Conservation (phyloP, 768 basidiomycete genomes). For the Podaxis mareebaensis region DNA sequence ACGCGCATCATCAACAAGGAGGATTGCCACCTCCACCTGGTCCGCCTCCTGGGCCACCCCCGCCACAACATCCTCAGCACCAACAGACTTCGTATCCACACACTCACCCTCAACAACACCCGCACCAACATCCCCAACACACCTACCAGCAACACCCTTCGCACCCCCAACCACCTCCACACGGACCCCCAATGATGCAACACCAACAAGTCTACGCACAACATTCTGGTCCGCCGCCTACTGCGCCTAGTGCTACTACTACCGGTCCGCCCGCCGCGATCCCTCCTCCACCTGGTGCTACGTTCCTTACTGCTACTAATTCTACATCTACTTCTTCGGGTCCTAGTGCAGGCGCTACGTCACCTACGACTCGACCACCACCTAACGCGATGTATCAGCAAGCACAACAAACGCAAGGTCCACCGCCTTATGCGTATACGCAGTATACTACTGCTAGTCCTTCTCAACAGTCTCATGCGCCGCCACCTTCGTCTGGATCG, state of each 20-base stretch:
- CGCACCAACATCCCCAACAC: conserved; percentile 15
- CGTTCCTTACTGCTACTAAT: conserved; percentile 13
- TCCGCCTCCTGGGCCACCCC: conserved; percentile 22
- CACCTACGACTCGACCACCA: not conserved
- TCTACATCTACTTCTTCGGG: not conserved
- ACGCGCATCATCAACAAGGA: conserved; percentile 21
- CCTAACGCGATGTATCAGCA: conserved; percentile 19
- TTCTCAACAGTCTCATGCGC: conserved; percentile 23
- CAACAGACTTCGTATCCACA: conserved; percentile 17
- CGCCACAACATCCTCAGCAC: conserved; percentile 25
- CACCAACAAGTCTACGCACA: conserved; percentile 18
- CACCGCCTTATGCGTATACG: conserved; percentile 11
- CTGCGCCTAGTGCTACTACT: conserved; percentile 16
- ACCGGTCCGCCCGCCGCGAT: conserved; percentile 19
- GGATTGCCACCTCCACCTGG: conserved; percentile 20
- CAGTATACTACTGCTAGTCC: conserved; percentile 24
- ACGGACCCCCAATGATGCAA: conserved; percentile 13
- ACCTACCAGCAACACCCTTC: conserved; percentile 20
- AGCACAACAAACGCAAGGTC: conserved; percentile 20
- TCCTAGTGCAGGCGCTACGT: not conserved
- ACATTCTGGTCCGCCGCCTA: conserved; percentile 14
- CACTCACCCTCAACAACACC: conserved; percentile 16
- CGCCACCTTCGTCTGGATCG: conserved; percentile 22
- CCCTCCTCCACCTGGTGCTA: conserved; percentile 20
- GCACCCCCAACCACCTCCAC: conserved; percentile 22